Conservation (phyloP, 768 basidiomycete genomes). For the Boletellus emodensis region DNA sequence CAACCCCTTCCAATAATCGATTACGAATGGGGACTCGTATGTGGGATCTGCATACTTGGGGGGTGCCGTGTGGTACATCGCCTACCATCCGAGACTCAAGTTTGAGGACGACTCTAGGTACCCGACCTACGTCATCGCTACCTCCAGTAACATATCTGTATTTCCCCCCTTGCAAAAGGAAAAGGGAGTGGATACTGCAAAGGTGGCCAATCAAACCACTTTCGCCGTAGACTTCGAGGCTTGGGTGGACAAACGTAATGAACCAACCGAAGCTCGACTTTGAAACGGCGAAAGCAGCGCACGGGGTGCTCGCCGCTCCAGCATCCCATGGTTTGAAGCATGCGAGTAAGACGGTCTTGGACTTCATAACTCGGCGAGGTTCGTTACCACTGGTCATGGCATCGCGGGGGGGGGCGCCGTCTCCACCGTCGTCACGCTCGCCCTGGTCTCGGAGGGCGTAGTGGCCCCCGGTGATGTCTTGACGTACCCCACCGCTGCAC, state of each 20-base stretch:
- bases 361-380: slow-evolving; percentile 3
- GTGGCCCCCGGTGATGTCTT: not conserved
- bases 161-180: too few relatives aligned
- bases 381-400: slow-evolving; percentile 7
- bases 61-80: slow-evolving; percentile 5
- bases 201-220: not conserved
- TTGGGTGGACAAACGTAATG: not conserved
- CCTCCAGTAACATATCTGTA: not conserved
- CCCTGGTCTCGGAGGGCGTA: not conserved
- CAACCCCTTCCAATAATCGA: too few relatives aligned
- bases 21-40: too few relatives aligned
- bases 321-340: not conserved
- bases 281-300: not conserved
- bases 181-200: not conserved
- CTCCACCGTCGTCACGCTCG: slow-evolving; percentile 1
- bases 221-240: slow-evolving; percentile 5
- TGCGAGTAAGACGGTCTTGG: not conserved
- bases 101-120: slow-evolving; percentile 3
- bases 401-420: slow-evolving; percentile 3
- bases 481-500: not conserved
- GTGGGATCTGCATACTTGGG: too few relatives aligned
- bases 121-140: slow-evolving; percentile 9
- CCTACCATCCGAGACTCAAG: slow-evolving; percentile 1
- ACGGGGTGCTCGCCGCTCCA: not conserved
- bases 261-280: not conserved